Base-by-base conservation (phyloP, 495 filamentous ascomycete species). In the Rhypophila decipiens region DNA sequence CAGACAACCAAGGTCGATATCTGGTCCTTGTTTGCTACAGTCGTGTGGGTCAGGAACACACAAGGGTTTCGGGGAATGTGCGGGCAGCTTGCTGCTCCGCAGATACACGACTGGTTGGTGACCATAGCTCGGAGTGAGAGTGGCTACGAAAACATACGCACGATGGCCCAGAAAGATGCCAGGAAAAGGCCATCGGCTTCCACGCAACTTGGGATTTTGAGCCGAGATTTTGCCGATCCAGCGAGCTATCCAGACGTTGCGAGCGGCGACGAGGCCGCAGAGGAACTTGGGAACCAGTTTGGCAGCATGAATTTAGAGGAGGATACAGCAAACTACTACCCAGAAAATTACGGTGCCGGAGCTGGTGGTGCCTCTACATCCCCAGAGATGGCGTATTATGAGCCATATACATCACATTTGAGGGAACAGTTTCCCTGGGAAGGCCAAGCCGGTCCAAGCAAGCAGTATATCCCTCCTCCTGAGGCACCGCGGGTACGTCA, bases 1-100 rank as follows among this genome's bases (percentile, higher is more conserved):
- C 71, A 72, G 51, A 60, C 64, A 13, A 40, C 49, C 20, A 67
- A 66, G 44, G 48, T 64, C 20, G 71, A 73, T 42, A 59, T 73
- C 10, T 74, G 64, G 67, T 68, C 65, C 3, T 54, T 73, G 2
- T 74, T 67, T 41, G 62, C 70, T 35, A 74, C 69, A 1, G 50
- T 67, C 22, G 46, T 68, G 4, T 71, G 65, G 65, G 52, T 55
- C 24, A 42, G 51, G 11, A 55, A 64, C 47, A 48, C 40, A 2
- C 7, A 24, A 1, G 27, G 45, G 5, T 68, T 68, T 46, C 51
- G 58, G 7, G 17, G 24, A 2, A 9, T 5, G 2, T 63, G 59
- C 17, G 29, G 40, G 2, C 9, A 46, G 19, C 23, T 49, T 29
- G 34, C 46, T 2, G 57, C 47, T 0, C 31, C 39, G 5, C 31